Conservation (phyloP, 345 rosid genomes). For the Sonneratia alba region DNA sequence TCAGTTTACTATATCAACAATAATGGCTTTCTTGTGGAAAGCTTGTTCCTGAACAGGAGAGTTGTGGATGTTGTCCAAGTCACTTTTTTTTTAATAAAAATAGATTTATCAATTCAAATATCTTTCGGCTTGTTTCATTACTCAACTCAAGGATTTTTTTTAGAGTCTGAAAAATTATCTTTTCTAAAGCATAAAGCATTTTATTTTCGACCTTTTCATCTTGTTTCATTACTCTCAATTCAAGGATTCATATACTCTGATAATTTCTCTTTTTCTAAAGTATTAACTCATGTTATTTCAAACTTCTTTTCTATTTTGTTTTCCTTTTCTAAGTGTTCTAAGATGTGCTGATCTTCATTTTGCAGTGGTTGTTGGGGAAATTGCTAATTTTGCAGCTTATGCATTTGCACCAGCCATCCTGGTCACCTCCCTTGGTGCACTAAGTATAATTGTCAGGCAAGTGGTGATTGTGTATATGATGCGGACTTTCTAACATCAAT, state of each 20-base stretch:
- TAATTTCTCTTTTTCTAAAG: neutral
- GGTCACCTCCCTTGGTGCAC: constrained; percentile 96
- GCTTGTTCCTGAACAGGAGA: neutral
- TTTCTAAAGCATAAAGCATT: no score
- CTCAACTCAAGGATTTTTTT: no score
- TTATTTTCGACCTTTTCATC: no score
- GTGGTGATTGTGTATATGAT: constrained; percentile 9
- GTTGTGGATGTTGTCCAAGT: neutral
- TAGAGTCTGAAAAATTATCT: no score
- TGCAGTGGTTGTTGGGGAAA: constrained; percentile 90
- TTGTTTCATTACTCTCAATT: neutral
- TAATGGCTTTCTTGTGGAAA: neutral
- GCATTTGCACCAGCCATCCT: constrained; percentile 96
- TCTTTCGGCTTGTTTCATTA: neutral
- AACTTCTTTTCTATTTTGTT: neutral
- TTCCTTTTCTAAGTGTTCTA: neutral
- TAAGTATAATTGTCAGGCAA: constrained; percentile 88
- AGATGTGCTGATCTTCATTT: constrained; percentile 1
- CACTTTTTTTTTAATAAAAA: neutral
- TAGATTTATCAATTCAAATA: neutral
- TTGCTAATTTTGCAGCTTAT: constrained; percentile 95
- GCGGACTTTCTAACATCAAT: neutral
- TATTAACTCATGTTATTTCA: neutral
- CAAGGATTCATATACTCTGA: neutral
- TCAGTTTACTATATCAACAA: neutral